Evolutionary conservation across 768 basidiomycete species (phyloP), one percentile per base, ranked within the genome.

Genomic region (Mycena polygramma): DNA sequence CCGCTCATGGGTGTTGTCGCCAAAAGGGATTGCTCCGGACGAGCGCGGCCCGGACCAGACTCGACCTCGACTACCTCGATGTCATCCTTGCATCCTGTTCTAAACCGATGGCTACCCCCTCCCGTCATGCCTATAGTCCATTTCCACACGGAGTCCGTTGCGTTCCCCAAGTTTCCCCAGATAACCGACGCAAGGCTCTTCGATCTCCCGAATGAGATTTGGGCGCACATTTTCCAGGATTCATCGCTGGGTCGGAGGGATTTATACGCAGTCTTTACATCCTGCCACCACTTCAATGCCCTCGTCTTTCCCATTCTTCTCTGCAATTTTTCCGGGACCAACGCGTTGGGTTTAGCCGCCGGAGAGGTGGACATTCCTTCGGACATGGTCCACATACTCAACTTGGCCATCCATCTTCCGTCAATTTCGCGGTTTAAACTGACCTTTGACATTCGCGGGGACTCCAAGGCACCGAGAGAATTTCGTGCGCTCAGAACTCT

Each of bases 201-300:
- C 39, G 59, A 60, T 20, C 51, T 68, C 35, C 71, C 71, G 7
- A 62, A 59, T 30, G 71, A 72, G 48, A 63, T 72, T 15, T 72
- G 71, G 71, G 13, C 62, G 4, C 67, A 30, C 15, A 68, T 72
- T 24, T 68, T 72, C 67, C 14, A 68, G 36, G 62, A 68, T 1
- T 43, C 62, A 4, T 59, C 43, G 19, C 53, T 67, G 9, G 17
- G 22, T 7, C 30, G 36, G 24, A 46, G 57, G 39, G 71, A 72
- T 59, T 61, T 68, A 37, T 55, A 65, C 13, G 43, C 57, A 9
- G 45, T 65, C 13, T 67, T 68, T 9, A 24, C 54, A 6, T 62
- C 68, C n/a, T 73, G 63, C 53, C 63, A 39, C 26, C 63, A 60
- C 41, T 69, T 73, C 60, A 66, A 69, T 60, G 30, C 30, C 20